Conservation (phyloP, 305 asterid genomes). For the Ilex paraguariensis region DNA sequence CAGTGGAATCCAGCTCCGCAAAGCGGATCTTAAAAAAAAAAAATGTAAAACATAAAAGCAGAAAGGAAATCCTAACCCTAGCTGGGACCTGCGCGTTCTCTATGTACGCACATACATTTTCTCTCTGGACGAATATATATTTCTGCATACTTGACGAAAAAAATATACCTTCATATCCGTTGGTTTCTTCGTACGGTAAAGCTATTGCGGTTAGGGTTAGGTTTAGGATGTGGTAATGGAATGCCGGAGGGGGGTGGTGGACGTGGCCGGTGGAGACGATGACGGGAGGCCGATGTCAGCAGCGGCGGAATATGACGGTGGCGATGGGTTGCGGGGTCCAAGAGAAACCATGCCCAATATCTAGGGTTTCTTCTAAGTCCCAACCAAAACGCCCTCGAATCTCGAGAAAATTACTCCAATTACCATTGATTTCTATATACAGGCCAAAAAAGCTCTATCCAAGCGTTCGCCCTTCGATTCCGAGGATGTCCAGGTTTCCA, state of each 20-base stretch:
- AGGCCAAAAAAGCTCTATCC: constrained; percentile 74
- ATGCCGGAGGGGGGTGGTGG: constrained; percentile 46
- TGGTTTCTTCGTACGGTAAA: too few species aligned
- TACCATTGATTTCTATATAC: constrained; percentile 57
- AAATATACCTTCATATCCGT: too few species aligned
- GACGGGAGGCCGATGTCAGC: constrained; percentile 48
- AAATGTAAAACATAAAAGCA: too few species aligned
- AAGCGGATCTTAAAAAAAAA: too few species aligned
- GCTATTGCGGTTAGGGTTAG: neutral
- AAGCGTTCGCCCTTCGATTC: constrained; percentile 71
- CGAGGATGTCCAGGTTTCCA: constrained; percentile 47
- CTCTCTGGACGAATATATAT: too few species aligned
- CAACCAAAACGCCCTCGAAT: constrained; percentile 55
- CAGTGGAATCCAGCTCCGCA: too few species aligned
- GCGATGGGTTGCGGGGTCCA: constrained; percentile 43
- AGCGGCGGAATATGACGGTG: constrained; percentile 45
- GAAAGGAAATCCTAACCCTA: too few species aligned
- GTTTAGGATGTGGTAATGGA: constrained; percentile 41
- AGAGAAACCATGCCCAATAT: constrained; percentile 45
- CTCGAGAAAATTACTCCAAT: constrained; percentile 37
- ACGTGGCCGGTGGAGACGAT: constrained; percentile 45
- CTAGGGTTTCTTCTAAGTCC: constrained; percentile 8
- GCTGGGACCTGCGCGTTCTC: too few species aligned
- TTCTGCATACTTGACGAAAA: too few species aligned
- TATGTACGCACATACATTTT: too few species aligned